Conservation (phyloP, 805 yeast species). For the Scheffersomyces amazonensis region DNA sequence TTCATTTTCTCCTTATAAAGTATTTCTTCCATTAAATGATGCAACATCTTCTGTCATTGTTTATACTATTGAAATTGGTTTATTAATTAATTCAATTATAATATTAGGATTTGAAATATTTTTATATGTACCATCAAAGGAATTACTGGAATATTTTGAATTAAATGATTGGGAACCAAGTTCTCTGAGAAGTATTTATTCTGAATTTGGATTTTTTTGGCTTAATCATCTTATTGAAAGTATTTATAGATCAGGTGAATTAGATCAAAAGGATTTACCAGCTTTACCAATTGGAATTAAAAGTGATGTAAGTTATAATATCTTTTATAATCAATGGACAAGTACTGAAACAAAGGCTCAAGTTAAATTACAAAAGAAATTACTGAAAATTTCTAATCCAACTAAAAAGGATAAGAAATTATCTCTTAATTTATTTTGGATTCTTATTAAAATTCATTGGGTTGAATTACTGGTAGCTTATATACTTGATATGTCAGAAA, state of each 20-base stretch:
- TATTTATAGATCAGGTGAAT: slow-evolving; percentile 20
- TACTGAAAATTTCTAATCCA: slow-evolving; percentile 6
- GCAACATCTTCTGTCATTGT: slow-evolving; percentile 2
- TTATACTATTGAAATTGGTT: slow-evolving; percentile 9
- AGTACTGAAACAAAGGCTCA: slow-evolving; percentile 11
- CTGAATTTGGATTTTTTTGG: slow-evolving; percentile 22
- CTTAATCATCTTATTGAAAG: slow-evolving; percentile 22
- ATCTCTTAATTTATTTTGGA: slow-evolving; percentile 18
- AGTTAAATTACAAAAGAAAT: slow-evolving; percentile 3
- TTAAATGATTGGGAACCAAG: slow-evolving; percentile 22
- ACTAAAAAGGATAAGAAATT: slow-evolving; percentile 8
- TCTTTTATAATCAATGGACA: slow-evolving; percentile 22
- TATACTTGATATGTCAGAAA: slow-evolving; percentile 20
- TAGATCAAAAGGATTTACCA: slow-evolving; percentile 60
- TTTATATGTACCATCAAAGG: slow-evolving; percentile 14
- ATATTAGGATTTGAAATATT: slow-evolving; percentile 15
- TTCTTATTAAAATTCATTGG: slow-evolving; percentile 16
- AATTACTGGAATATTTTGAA: slow-evolving; percentile 10
- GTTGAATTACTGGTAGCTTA: slow-evolving; percentile 9
- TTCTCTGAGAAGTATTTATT: slow-evolving; percentile 18
- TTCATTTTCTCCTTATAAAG: slow-evolving; percentile 13
- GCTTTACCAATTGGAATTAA: slow-evolving; percentile 20
- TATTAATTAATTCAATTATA: slow-evolving; percentile 12
- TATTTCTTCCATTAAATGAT: slow-evolving; percentile 9
- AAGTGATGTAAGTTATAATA: slow-evolving; percentile 13